Evolutionary conservation across 2,329 filamentous ascomycete species (phyloP).

Genomic region (Trichoderma semiorbis): DNA sequence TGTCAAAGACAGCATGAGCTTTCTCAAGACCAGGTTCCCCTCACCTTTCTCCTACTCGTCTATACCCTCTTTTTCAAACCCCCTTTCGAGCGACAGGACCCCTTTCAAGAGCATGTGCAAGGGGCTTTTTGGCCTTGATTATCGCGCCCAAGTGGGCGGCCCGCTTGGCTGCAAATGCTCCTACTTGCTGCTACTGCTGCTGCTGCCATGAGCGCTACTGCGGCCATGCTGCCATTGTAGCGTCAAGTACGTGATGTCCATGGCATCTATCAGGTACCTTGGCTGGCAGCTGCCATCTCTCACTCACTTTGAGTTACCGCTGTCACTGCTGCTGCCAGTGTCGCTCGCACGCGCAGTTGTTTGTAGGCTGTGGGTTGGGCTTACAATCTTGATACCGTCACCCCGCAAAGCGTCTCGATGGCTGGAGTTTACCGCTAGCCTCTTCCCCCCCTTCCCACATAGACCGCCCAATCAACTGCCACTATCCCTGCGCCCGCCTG

Average conservation of each 20-base stretch:
- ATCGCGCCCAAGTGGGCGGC: constrained; percentile 13
- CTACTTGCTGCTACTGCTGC: background rate
- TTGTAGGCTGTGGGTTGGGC: background rate
- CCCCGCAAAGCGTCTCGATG: constrained; percentile 8
- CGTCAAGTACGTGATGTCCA: background rate
- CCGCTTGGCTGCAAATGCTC: background rate
- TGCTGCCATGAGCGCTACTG: background rate
- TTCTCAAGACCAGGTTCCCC: constrained; percentile 43
- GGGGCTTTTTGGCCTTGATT: background rate
- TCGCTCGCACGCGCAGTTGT: background rate
- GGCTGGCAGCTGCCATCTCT: background rate
- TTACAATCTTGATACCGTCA: constrained; percentile 5
- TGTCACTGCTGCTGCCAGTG: background rate
- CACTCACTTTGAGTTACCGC: background rate
- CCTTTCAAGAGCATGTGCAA: background rate
- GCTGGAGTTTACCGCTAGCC: constrained; percentile 2
- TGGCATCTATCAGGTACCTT: background rate
- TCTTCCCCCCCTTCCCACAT: background rate
- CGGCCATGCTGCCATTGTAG: background rate
- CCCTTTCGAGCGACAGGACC: background rate
- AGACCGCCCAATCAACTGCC: constrained; percentile 14
- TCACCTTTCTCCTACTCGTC: constrained; percentile 16
- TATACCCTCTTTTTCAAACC: background rate
- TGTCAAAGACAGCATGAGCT: constrained; percentile 40
- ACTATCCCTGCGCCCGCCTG: constrained; percentile 5